Evolutionary conservation across 192 early-diverging fungal genomes (phyloP).

Genomic region (Coemansia asiatica): DNA sequence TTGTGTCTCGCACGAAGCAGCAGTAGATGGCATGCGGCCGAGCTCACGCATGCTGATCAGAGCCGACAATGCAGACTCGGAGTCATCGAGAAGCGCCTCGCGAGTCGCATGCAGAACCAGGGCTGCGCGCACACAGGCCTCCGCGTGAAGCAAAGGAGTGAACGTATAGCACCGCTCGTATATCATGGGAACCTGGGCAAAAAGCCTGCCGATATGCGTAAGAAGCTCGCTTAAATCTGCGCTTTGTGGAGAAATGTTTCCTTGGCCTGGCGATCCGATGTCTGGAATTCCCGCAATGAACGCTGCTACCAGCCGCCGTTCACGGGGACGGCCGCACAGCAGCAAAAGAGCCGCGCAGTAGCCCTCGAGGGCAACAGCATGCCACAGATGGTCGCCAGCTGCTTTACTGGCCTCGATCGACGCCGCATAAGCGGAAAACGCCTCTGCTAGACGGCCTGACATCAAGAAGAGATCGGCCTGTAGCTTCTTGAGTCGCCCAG

Average conservation of each 20-base stretch:
- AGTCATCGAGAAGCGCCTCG: slow-evolving; percentile 22
- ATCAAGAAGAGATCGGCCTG: slow-evolving; percentile 51
- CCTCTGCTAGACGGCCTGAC: slow-evolving; percentile 44
- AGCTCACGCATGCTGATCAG: slow-evolving; percentile 10
- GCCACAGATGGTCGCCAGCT: slow-evolving; percentile 49
- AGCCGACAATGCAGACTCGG: slow-evolving; percentile 24
- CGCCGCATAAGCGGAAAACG: slow-evolving; percentile 40
- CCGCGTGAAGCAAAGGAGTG: slow-evolving; percentile 45
- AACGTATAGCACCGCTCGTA: slow-evolving; percentile 44
- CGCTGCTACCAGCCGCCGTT: slow-evolving; percentile 18
- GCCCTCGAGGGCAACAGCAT: slow-evolving; percentile 51
- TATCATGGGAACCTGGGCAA: slow-evolving; percentile 41
- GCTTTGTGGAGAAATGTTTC: slow-evolving; percentile 4
- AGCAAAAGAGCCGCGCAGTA: slow-evolving; percentile 50
- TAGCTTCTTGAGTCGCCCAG: slow-evolving; percentile 50
- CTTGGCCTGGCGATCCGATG: neutral
- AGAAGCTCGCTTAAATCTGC: slow-evolving; percentile 9
- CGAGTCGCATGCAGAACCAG: slow-evolving; percentile 37
- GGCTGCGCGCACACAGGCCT: slow-evolving; percentile 51
- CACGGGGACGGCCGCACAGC: slow-evolving; percentile 29
- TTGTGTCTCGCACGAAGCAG: neutral
- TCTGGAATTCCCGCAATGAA: slow-evolving; percentile 12
- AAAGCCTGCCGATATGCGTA: slow-evolving; percentile 13
- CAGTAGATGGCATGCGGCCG: neutral
- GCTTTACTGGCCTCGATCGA: slow-evolving; percentile 30